Conservation (phyloP, 1,284 basidiomycete species). For the Rhodotorula sp. region DNA sequence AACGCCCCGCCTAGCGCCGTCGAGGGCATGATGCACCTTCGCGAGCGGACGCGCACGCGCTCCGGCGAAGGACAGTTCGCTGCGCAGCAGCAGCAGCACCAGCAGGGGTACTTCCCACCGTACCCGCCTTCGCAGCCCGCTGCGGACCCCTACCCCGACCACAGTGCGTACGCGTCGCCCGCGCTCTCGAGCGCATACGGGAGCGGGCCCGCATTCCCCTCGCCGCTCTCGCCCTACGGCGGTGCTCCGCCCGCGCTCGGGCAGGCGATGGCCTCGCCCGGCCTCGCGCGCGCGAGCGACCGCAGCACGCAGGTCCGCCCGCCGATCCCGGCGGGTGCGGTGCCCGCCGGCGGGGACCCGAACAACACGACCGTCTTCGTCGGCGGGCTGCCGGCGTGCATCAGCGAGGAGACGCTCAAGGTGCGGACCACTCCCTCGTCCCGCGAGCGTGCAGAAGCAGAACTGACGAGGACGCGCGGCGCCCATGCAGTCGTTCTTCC, state of each 20-base stretch:
- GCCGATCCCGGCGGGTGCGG: conserved; percentile 55
- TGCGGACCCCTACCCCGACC: background rate
- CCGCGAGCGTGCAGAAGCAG: too few relatives aligned
- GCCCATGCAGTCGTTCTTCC: conserved; percentile 64
- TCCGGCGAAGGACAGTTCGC: conserved; percentile 3
- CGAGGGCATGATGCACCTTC: conserved; percentile 6
- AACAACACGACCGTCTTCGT: conserved; percentile 93
- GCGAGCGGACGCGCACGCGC: conserved; percentile 27
- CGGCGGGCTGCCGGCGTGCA: conserved; percentile 78
- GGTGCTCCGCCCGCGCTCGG: conserved; percentile 5
- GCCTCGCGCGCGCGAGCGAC: background rate
- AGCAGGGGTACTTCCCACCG: conserved; percentile 30
- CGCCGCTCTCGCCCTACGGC: conserved; percentile 5
- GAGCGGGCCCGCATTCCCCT: background rate
- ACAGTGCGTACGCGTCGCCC: conserved; percentile 19
- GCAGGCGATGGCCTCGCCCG: background rate
- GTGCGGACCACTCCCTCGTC: conserved; percentile 46
- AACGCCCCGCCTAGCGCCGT: conserved; percentile 7
- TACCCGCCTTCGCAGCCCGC: conserved; percentile 9
- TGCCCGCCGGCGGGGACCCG: conserved; percentile 66
- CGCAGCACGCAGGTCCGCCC: background rate
- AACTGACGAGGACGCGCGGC: background rate
- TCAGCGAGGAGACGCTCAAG: conserved; percentile 80
- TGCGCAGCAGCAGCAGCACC: conserved; percentile 11
- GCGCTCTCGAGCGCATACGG: background rate